Evolutionary conservation across 2,329 filamentous ascomycete genomes (phyloP).

Genomic region (Nakataea oryzae): DNA sequence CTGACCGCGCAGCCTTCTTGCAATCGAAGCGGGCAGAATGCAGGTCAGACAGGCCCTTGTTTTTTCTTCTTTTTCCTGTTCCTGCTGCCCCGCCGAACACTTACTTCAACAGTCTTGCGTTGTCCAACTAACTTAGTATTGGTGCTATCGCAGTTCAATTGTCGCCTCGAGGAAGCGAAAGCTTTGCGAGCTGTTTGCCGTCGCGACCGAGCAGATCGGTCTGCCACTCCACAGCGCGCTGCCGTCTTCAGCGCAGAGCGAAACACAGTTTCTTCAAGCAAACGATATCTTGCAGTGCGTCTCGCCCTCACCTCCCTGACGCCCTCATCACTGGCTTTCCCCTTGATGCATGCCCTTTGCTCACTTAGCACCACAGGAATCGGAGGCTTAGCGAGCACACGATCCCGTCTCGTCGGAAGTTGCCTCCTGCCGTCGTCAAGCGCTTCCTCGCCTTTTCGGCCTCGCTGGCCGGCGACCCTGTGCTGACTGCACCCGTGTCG

Average conservation of each 20-base stretch:
- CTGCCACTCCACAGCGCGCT: constrained; percentile 49
- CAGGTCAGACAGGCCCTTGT: constrained; percentile 37
- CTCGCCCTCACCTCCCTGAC: constrained; percentile 7
- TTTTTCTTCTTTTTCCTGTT: constrained; percentile 36
- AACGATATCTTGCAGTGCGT: constrained; percentile 52
- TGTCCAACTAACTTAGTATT: neutral
- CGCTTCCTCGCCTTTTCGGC: neutral
- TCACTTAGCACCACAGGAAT: constrained; percentile 23
- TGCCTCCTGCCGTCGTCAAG: neutral
- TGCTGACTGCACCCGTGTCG: neutral
- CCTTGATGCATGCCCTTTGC: constrained; percentile 2
- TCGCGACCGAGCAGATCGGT: constrained; percentile 60
- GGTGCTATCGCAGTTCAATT: constrained; percentile 47
- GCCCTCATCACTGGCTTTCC: constrained; percentile 11
- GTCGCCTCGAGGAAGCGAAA: constrained; percentile 82
- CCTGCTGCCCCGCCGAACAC: constrained; percentile 30
- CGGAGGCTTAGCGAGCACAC: constrained; percentile 39
- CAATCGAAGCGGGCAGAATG: constrained; percentile 53
- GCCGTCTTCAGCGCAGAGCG: constrained; percentile 37
- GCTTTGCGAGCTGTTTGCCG: constrained; percentile 74
- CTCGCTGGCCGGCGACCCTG: neutral
- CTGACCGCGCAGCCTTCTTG: constrained; percentile 57
- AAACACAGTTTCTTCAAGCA: constrained; percentile 45
- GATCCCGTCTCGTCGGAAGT: constrained; percentile 37
- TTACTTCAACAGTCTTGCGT: constrained; percentile 20